These are phyloP conservation scores for Herpetospermum pedunculosum DNA, from an alignment of 306 rosid species.

Conservation along the genomic window DNA sequence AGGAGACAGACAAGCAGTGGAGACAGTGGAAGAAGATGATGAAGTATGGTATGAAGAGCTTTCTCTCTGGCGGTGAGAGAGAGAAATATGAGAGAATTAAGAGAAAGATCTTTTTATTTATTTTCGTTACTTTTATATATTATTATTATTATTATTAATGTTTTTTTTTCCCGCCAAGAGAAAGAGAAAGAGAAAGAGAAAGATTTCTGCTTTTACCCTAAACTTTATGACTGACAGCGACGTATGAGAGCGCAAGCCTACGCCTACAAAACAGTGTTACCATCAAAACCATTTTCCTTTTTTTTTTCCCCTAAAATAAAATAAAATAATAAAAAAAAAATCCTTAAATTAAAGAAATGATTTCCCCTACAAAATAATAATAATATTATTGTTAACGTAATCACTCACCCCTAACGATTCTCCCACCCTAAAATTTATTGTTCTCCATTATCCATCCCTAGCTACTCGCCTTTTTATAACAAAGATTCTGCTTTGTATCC, in stretches of 20 bases:
- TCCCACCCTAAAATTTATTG: background rate
- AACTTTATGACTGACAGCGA: slow-evolving; percentile 88
- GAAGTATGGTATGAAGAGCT: background rate
- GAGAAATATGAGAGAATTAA: slow-evolving; percentile 7
- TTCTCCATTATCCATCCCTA: background rate
- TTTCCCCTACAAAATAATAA: background rate
- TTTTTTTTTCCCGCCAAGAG: slow-evolving; percentile 6
- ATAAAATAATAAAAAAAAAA: background rate
- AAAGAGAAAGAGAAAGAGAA: background rate
- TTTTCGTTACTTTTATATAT: slow-evolving; percentile 4
- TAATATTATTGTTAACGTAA: background rate
- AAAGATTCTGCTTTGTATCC: background rate
- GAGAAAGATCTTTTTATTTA: no score
- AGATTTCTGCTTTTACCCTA: slow-evolving; percentile 11
- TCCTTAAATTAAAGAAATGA: background rate
- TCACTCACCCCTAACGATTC: background rate
- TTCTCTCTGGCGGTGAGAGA: background rate
- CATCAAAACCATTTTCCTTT: slow-evolving; percentile 2
- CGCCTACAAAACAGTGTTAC: slow-evolving; percentile 33
- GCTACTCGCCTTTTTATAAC: background rate
- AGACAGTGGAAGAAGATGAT: slow-evolving; percentile 7
- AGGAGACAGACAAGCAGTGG: slow-evolving; percentile 4
- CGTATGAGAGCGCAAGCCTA: slow-evolving; percentile 55
- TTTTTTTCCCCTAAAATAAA: background rate
- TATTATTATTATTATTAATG: background rate